phyloP scores from a whole-genome alignment of 768 basidiomycete genomes.

The Mycena polygramma region DNA sequence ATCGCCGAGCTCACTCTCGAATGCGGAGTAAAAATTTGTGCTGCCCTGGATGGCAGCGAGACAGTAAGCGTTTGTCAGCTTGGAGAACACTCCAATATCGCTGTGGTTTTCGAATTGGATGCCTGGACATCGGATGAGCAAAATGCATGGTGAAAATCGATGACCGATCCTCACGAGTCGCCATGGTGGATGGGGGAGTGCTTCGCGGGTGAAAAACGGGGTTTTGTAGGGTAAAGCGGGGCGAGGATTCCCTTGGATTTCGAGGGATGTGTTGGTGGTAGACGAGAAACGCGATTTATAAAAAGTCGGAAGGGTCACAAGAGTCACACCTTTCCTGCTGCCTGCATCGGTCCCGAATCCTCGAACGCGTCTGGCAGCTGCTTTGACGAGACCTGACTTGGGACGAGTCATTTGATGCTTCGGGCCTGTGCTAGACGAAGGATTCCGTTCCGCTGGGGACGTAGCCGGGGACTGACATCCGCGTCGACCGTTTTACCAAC shows the following conservation, averaged over 20 bases:
- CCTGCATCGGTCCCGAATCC: not conserved
- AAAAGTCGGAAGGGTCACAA: constrained; percentile 4
- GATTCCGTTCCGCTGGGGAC: constrained; percentile 8
- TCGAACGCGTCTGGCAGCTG: no score
- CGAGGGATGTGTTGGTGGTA: constrained; percentile 12
- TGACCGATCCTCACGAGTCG: constrained; percentile 67
- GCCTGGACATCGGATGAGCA: constrained; percentile 58
- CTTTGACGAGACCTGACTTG: no score
- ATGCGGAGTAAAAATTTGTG: constrained; percentile 98
- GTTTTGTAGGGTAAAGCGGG: constrained; percentile 7
- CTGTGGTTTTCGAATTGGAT: constrained; percentile 94
- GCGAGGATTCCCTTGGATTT: constrained; percentile 18
- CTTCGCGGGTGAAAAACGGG: not conserved
- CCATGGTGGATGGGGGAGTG: constrained; percentile 58
- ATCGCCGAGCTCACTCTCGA: constrained; percentile 94
- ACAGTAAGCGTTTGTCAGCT: constrained; percentile 98
- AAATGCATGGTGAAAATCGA: constrained; percentile 18
- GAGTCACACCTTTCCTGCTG: not conserved
- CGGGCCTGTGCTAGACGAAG: constrained; percentile 1
- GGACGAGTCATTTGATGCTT: constrained; percentile 12
- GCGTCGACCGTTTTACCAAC: constrained; percentile 3
- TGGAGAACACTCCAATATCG: constrained; percentile 97
- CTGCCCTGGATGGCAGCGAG: constrained; percentile 93
- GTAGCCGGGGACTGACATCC: constrained; percentile 2
- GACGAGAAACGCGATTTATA: constrained; percentile 13